A percentile compares a stretch with the other conserved stretches of the same genome.
These are phyloP conservation scores for Calonectria hongkongensis DNA, from an alignment of 2,329 filamentous ascomycete species.

Conservation along the genomic window DNA sequence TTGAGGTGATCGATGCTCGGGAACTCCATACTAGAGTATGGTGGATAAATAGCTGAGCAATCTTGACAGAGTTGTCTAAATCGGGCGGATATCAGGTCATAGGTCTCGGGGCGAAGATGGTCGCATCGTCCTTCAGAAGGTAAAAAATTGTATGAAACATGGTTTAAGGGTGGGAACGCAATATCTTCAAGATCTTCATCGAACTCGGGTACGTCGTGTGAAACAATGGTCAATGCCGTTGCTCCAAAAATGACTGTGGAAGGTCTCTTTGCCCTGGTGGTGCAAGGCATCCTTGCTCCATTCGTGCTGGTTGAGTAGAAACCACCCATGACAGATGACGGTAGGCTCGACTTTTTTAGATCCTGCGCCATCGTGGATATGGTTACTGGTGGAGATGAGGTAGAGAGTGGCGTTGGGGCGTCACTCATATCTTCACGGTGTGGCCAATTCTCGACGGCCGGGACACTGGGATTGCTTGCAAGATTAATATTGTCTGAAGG, in stretches of 20 bases:
- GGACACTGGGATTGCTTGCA: background rate
- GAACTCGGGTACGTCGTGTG: background rate
- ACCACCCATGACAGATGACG: constrained; percentile 32
- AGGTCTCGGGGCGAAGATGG: constrained; percentile 21
- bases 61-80: constrained; percentile 40
- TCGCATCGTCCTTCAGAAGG: background rate
- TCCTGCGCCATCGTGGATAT: constrained; percentile 29
- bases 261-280: constrained; percentile 37
- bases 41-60: constrained; percentile 15
- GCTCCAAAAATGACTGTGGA: constrained; percentile 29
- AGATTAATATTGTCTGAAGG: background rate
- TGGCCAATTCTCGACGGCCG: background rate
- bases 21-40: constrained; percentile 44
- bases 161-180: background rate
- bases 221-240: background rate
- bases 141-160: constrained; percentile 26
- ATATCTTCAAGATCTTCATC: background rate
- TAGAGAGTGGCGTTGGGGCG: background rate
- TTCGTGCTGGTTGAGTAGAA: constrained; percentile 48
- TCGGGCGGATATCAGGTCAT: constrained; percentile 28
- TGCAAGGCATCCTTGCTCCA: constrained; percentile 46
- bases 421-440: background rate
- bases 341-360: constrained; percentile 22
- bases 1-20: constrained; percentile 53
- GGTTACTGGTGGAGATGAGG: constrained; percentile 39